These are phyloP conservation scores for Murraya paniculata DNA, from an alignment of 345 rosid species.

Conservation along the genomic window DNA sequence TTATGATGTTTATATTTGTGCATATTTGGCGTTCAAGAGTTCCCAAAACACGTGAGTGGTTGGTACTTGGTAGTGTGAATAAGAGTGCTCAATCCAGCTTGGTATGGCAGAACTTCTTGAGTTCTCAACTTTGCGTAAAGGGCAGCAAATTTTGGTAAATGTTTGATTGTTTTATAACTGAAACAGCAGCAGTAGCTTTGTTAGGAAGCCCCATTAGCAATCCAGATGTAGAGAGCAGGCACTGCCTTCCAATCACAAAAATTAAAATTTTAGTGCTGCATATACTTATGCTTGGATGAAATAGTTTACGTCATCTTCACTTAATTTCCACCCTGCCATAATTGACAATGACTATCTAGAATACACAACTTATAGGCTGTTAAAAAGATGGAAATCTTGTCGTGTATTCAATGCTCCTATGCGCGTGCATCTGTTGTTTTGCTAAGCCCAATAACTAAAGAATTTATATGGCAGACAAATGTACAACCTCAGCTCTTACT, in stretches of 20 bases:
- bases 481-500: constrained; percentile 1
- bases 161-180: background rate
- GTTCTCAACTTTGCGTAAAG: background rate
- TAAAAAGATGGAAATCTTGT: background rate
- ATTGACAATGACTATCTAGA: background rate
- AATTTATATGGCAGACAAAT: background rate
- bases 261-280: background rate
- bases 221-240: background rate
- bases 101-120: background rate
- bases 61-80: background rate
- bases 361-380: background rate
- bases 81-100: background rate
- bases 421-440: background rate
- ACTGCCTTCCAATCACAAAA: background rate
- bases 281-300: background rate
- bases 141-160: background rate
- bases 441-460: background rate
- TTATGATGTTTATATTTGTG: background rate
- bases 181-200: background rate
- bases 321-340: background rate
- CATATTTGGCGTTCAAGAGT: background rate
- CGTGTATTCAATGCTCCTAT: background rate
- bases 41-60: background rate
- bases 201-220: background rate
- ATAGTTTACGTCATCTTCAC: background rate